Evolutionary conservation across 1,284 basidiomycete genomes (phyloP).

Genomic region (Leccinum pachyderme): DNA sequence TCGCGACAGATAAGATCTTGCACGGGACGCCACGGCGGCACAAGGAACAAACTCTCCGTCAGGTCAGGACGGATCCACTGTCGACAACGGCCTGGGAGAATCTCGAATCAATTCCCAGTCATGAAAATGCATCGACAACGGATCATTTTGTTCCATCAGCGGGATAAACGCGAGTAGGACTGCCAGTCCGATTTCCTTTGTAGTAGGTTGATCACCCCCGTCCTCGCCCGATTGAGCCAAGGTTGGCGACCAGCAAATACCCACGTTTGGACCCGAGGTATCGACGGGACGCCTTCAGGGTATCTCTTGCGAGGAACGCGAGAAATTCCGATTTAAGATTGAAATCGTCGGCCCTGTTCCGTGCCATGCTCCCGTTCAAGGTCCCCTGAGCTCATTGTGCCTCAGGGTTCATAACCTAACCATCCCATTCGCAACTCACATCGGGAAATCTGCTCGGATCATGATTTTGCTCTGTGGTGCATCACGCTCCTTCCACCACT

Average conservation of each 20-base stretch:
- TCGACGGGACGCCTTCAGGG: neutral
- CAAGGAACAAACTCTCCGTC: neutral
- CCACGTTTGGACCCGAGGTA: neutral
- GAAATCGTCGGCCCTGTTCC: neutral
- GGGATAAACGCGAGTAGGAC: conserved; percentile 1
- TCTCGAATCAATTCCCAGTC: neutral
- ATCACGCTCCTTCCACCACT: neutral
- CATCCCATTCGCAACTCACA: neutral
- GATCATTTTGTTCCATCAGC: neutral
- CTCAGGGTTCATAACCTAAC: neutral
- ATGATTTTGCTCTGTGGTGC: neutral
- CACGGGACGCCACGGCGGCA: neutral
- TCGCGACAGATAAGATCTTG: conserved; percentile 1
- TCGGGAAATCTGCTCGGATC: neutral
- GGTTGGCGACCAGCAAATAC: neutral
- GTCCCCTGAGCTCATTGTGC: neutral
- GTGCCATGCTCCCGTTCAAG: neutral
- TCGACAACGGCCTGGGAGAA: neutral
- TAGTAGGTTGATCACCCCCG: neutral
- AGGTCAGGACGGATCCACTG: neutral
- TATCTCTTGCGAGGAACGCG: neutral
- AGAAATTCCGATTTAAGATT: neutral
- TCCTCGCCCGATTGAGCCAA: neutral
- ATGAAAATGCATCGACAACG: neutral
- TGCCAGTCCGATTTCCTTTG: conserved; percentile 10